These are phyloP conservation scores for Neopestalotiopsis rosae DNA, from an alignment of 2,329 filamentous ascomycete species.

Conservation along the genomic window DNA sequence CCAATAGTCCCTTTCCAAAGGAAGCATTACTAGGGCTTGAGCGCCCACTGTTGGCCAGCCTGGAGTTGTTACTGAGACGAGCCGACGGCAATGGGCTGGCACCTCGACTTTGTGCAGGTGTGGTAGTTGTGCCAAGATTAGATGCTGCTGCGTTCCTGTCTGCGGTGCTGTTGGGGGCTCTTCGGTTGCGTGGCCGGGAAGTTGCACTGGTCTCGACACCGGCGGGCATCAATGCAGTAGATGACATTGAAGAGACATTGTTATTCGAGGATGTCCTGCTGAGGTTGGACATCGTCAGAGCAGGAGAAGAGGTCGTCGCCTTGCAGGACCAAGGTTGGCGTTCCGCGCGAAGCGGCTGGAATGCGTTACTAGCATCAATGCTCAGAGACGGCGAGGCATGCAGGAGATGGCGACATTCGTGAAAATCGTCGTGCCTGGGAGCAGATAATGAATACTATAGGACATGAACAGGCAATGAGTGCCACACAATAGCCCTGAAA, in stretches of 20 bases:
- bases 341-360: conserved; percentile 32
- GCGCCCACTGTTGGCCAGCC: conserved; percentile 30
- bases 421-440: neutral
- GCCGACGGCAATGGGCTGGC: conserved; percentile 55
- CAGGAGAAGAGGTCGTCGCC: conserved; percentile 21
- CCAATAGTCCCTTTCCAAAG: conserved; percentile 48
- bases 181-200: conserved; percentile 58
- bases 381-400: conserved; percentile 23
- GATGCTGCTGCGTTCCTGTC: conserved; percentile 33
- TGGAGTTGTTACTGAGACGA: conserved; percentile 38
- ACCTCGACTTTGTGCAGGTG: conserved; percentile 46
- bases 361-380: conserved; percentile 28
- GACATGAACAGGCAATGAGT: neutral
- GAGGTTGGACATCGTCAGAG: conserved; percentile 33
- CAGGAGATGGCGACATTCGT: conserved; percentile 12
- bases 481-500: neutral
- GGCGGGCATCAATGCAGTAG: conserved; percentile 50
- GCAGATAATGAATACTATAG: neutral
- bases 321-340: conserved; percentile 22
- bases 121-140: conserved; percentile 42
- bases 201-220: conserved; percentile 47
- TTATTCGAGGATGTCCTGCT: conserved; percentile 26
- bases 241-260: conserved; percentile 44
- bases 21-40: conserved; percentile 38
- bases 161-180: conserved; percentile 38